Base-by-base conservation (phyloP, 2,329 filamentous ascomycete genomes). In the Beauveria sp. region DNA sequence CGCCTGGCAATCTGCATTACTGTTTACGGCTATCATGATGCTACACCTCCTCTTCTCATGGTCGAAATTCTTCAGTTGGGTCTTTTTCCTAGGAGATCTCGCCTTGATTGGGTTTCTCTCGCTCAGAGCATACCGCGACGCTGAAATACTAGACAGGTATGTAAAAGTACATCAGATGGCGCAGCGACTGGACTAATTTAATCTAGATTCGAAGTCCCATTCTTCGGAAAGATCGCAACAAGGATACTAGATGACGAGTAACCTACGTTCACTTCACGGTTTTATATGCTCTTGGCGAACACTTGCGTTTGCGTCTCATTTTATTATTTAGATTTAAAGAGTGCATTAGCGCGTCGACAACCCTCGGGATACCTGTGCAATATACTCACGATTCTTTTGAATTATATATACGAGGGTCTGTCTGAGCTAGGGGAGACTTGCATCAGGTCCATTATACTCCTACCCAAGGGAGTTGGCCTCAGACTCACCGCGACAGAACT, bases 1-100 rank as follows among this genome's bases (percentile, higher is more conserved):
- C 74, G 95, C 95, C 8, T 99, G 95, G 93, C 95, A 99, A 76
- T 90, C 89, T 7, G 87, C 88, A 65, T 79, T 96, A 69, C 75
- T 96, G 3, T 97, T 96, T 73, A 88, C 90, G 0, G 83, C 83
- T 54, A 70, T 86, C 62, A 84, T 93, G 74, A 75, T 96, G 57
- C 67, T 97, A 26, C 93, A 98, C 71, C 81, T 98, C 43, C 77
- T 98, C 47, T 88, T 98, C 74, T 88, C 87, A 14, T 96, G 91
- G 89, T 93, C 90, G 26, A 81, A 79, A 1, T 86, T 96, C 60
- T 78, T 98, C 2, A 93, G 89, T 64, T 97, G 91, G 90, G 72
- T 93, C 22, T 77, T 99, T 58, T 86, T 97, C 65, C 74, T 91
- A 10, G 81, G 81, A 24, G 93, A 99, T 72, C 64, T 97, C 22